Conservation (phyloP, 176 grass and related monocot species). For the Chrysopogon serrulatus region DNA sequence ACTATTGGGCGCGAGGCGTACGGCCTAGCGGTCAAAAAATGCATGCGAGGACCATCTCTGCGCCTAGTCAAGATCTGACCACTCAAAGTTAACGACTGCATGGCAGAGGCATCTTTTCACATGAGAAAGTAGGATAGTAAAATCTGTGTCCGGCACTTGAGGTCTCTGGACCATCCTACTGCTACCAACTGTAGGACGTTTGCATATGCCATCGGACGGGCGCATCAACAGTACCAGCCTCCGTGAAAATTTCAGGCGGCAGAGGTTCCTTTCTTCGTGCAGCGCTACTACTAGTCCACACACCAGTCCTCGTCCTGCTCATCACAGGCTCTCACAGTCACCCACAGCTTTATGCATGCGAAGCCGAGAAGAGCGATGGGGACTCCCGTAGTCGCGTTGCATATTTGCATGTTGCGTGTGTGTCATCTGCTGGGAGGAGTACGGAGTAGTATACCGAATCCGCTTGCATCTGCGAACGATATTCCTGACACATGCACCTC, state of each 20-base stretch:
- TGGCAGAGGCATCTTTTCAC: conserved; percentile 54
- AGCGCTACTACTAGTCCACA: not conserved
- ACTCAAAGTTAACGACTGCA: conserved; percentile 26
- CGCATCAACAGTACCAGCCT: not conserved
- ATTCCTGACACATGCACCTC: conserved; percentile 39
- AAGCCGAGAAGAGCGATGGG: not conserved
- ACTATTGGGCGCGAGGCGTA: not conserved
- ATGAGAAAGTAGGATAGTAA: conserved; percentile 24
- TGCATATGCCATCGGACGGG: not conserved
- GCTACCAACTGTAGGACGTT: no score
- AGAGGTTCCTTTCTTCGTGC: not conserved
- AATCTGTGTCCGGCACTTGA: conserved; percentile 13
- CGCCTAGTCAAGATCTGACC: conserved; percentile 55
- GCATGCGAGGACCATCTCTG: not conserved
- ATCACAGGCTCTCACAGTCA: not conserved
- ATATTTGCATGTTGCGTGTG: not conserved
- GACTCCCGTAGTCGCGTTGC: not conserved
- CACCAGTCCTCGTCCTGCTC: not conserved
- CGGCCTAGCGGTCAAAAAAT: conserved; percentile 4
- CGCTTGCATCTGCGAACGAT: conserved; percentile 20
- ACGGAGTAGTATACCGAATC: conserved; percentile 1
- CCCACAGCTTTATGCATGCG: not conserved
- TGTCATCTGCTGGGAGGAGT: not conserved
- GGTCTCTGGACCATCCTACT: conserved; percentile 32
- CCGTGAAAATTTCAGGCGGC: not conserved